A percentile compares a stretch with the other conserved stretches of the same genome.
Conservation (phyloP, 2,329 filamentous ascomycete genomes). For the Pseudogymnoascus sp. region DNA sequence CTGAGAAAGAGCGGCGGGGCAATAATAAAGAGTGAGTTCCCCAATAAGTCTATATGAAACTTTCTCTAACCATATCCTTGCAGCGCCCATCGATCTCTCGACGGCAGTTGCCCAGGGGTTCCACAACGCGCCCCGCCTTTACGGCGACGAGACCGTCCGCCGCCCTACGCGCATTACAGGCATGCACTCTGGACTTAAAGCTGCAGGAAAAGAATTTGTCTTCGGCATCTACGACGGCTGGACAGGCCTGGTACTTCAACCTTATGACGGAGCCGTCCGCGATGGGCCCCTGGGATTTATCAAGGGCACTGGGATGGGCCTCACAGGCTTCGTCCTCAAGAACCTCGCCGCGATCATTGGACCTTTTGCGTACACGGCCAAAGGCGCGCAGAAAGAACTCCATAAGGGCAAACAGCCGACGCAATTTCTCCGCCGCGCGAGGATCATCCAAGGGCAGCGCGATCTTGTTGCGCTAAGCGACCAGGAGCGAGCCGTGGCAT, state of each 20-base stretch:
- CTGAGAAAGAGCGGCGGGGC: neutral
- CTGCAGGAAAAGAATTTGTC: conserved; percentile 51
- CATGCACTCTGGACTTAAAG: conserved; percentile 52
- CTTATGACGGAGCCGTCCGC: conserved; percentile 48
- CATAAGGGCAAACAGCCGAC: conserved; percentile 44
- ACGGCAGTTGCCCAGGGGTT: conserved; percentile 59
- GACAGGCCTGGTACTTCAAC: conserved; percentile 53
- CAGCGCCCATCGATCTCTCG: conserved; percentile 49
- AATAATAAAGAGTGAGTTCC: neutral
- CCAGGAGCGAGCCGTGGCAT: conserved; percentile 25
- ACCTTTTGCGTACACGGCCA: conserved; percentile 53
- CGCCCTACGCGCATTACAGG: conserved; percentile 56
- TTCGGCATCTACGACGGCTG: conserved; percentile 59
- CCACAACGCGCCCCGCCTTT: conserved; percentile 61
- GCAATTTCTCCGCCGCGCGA: conserved; percentile 45
- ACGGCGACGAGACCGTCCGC: conserved; percentile 62
- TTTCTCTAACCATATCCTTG: conserved; percentile 14
- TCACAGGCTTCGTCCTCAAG: conserved; percentile 57
- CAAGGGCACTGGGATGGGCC: conserved; percentile 49
- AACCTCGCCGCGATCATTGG: conserved; percentile 53
- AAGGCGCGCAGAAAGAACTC: conserved; percentile 54
- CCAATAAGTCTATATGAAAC: neutral
- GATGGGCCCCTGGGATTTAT: conserved; percentile 45
- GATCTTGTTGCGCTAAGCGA: conserved; percentile 32
- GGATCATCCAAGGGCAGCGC: conserved; percentile 49